Evolutionary conservation across 2,329 filamentous ascomycete genomes (phyloP), one percentile per base, ranked within the genome.

Genomic region (Ophiognomonia clavigignenti-juglandacearum): DNA sequence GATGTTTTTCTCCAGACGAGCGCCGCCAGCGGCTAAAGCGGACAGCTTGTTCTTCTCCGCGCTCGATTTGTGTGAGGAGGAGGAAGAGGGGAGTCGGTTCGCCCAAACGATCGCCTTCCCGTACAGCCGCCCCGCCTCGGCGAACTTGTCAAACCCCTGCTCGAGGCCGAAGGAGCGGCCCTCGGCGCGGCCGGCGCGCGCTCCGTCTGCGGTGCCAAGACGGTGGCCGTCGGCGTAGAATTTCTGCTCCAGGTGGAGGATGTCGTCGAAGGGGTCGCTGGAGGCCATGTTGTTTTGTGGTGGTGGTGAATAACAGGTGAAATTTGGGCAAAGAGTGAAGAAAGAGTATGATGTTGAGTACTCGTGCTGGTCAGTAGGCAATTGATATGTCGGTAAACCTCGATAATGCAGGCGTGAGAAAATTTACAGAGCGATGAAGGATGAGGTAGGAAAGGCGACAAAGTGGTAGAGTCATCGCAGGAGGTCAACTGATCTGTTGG

Each of bases 71-170:
- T 35, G 51, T 55, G 53, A 36, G 9, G 20, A 18, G 11, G 45
- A 40, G 8, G 43, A 32, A 24, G 35, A 55, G 4, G 72, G 71
- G 10, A 90, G 66, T 45, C 90, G 76, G 51, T 87, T 86, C 11
- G 83, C 82, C 91, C 92, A 97, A n/a, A 97, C 74, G 20, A 86
- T 69, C 13, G 88, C 82, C 59, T 82, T 84, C 37, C 89, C 88
- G 57, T 92, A 85, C 26, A 97, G 67, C 49, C 77, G 76, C 3
- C 92, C 92, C 64, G 89, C 79, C 53, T 89, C 84, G 35, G 86
- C 62, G 60, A 95, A 96, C 68, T 96, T 97, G 58, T 96, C 88
- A 58, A 93, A 97, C 0, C 91, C 92, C 54, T 91, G 93, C 63
- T 95, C 86, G 35, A 97, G 80, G 1, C 92, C 93, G 61, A 97